Base-by-base conservation (phyloP, 805 yeast species). In the Candida adriatica region DNA sequence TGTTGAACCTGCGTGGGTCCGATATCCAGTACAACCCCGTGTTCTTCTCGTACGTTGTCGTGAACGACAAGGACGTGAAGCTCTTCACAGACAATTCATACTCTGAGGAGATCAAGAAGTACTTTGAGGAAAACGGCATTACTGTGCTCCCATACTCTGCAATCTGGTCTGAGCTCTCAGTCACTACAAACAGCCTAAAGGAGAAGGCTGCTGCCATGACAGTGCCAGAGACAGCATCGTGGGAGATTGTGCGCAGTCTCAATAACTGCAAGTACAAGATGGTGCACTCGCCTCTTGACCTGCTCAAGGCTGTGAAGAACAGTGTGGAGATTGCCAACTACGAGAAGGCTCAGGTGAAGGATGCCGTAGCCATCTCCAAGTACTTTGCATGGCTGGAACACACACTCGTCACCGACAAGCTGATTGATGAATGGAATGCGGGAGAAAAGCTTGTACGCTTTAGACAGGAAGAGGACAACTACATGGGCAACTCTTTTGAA, bases 1-100 rank as follows among this genome's bases (percentile, higher is more conserved):
- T 87, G 26, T 70, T 87, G 51, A 90, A 90, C 51, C 59, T 90
- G 34, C 73, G 98, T 42, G 84, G 88, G 5, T 71, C 68, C 15
- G 97, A 90, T 53, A 79, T 90, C 37, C 79, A 78, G 5, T 90
- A 70, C 52, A 79, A 80, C 48, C 96, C 97, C 1, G 90, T 87
- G 2, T 92, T 90, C 53, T 86, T 76, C 57, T 65, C 88, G 7
- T 72, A 72, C 40, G 47, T 68, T 28, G 55, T 79, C 8, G 62
- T 79, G 18, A 59, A 70, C 13, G 60, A 49, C 9, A 59, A 59
- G 3, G 43, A 48, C 3, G 70, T 76, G 3, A 48, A 51, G 5
- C 58, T 85, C 11, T 85, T 79, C 49, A 60, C 77, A 6, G 73
- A 80, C 40, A 58, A 62, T 37, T 45, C 60, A 45, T 44, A 70